Conservation (phyloP, 2,329 filamentous ascomycete genomes). For the Venturiaceae sp. region DNA sequence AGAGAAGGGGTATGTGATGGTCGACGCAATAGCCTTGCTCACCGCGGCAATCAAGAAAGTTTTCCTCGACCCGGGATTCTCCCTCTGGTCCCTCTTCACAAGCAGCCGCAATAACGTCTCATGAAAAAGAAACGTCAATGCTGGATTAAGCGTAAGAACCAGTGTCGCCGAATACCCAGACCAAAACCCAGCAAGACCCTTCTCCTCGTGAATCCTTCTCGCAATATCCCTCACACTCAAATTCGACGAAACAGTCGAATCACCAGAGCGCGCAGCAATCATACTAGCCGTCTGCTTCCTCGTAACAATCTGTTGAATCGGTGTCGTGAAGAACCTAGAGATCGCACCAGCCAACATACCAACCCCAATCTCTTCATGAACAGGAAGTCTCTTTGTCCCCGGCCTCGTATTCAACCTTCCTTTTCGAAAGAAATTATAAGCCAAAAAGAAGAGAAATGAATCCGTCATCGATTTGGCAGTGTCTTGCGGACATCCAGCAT, state of each 20-base stretch:
- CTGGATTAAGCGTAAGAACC: conserved; percentile 75
- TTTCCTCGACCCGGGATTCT: conserved; percentile 41
- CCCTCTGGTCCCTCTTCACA: conserved; percentile 42
- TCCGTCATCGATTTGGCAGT: conserved; percentile 46
- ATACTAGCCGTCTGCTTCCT: conserved; percentile 64
- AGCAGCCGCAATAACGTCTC: conserved; percentile 55
- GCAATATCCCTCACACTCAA: conserved; percentile 45
- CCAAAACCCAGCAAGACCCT: conserved; percentile 71
- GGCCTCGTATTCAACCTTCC: conserved; percentile 27
- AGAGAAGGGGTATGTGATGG: conserved; percentile 76
- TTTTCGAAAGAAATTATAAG: conserved; percentile 53
- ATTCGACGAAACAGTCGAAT: conserved; percentile 15
- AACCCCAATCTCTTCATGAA: conserved; percentile 63
- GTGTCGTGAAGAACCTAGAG: conserved; percentile 67
- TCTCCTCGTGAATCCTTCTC: conserved; percentile 54
- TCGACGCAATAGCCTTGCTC: conserved; percentile 68
- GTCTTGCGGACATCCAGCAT: conserved; percentile 34
- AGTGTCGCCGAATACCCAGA: conserved; percentile 75
- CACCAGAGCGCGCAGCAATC: conserved; percentile 29
- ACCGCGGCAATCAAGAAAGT: conserved; percentile 63
- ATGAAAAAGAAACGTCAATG: conserved; percentile 77
- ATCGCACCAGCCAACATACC: conserved; percentile 66
- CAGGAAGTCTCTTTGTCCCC: conserved; percentile 40
- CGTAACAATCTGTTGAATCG: conserved; percentile 72
- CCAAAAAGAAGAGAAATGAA: conserved; percentile 78